Percentiles rank a stretch among this genome's conserved stretches.
These are phyloP conservation scores for Calonectria pseudoreteaudii DNA, from an alignment of 2,329 filamentous ascomycete genomes.

Conservation along the genomic window DNA sequence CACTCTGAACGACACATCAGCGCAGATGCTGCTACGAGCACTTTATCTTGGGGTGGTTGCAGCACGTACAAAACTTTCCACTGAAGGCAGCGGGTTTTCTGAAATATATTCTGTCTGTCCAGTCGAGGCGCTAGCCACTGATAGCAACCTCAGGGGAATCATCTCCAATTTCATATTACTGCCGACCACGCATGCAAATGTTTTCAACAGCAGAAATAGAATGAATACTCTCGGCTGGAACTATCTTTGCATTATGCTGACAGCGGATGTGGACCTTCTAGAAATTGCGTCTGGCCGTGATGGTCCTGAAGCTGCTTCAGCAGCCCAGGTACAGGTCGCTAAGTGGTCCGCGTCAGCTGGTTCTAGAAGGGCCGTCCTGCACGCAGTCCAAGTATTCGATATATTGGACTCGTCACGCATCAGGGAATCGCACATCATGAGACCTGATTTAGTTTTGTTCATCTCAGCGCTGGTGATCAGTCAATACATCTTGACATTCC, in stretches of 20 bases:
- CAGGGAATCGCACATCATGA: not conserved
- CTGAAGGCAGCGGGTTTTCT: not conserved
- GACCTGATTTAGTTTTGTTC: not conserved
- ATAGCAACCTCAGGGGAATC: not conserved
- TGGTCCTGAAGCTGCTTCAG: not conserved
- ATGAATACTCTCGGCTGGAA: not conserved
- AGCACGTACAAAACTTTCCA: not conserved
- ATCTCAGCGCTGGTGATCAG: not conserved
- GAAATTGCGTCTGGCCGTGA: not conserved
- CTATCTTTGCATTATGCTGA: not conserved
- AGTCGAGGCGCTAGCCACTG: not conserved
- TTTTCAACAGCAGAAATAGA: not conserved
- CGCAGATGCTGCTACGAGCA: not conserved
- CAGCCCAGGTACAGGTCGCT: not conserved
- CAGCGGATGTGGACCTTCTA: not conserved
- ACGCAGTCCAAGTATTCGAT: not conserved
- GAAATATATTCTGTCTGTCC: not conserved
- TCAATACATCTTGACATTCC: not conserved
- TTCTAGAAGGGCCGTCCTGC: not conserved
- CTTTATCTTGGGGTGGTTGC: not conserved
- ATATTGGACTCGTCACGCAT: not conserved
- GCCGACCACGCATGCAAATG: not conserved
- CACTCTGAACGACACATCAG: not conserved
- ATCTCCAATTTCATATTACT: not conserved
- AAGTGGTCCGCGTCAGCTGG: not conserved